Base-by-base conservation (phyloP, 306 rosid species). In the Sechiopsis laciniata region DNA sequence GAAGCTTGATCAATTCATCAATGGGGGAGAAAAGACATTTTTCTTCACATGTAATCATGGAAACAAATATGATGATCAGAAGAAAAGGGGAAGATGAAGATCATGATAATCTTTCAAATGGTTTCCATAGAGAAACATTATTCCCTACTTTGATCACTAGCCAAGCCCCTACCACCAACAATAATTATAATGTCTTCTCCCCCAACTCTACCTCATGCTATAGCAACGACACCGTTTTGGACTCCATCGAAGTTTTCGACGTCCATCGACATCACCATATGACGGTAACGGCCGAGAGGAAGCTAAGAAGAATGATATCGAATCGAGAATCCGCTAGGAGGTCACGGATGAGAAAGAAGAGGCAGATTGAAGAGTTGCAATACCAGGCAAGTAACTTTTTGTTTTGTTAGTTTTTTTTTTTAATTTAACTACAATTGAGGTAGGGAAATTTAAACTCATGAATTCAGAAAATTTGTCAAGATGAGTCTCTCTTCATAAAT, bases 291-390 rank as follows among this genome's bases (percentile, higher is more conserved):
- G 57, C 76, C 8, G 84, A 78, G 21, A 72, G 71, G 69, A 77
- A 73, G 82, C 73, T 77, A 55, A 75, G 81, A 76, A 72, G 84
- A 53, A 78, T 78, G 81, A 78, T 78, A 32, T 82, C 88, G 20
- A 85, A 85, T 72, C 57, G 88, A 10, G 86, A 82, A 59, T 85
- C 82, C 0, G 86, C 84, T 1, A 51, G 82, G 37, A 75, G 86
- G 63, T 84, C 81, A 7, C 40, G 84, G 0, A 82, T 84, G 84
- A 70, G 84, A 7, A 77, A 77, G 80, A 85, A 85, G 73, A 79
- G 77, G 75, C 84, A 82, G 16, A 75, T 82, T 20, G 84, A 85
- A 73, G 86, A 75, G 55, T 80, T 82, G 40, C 79, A 75, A 53
- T 48, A 35, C 60, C 82, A 82, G 50, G 69, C 14, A 62, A 32